These are phyloP conservation scores for Elaeis guineensis DNA, from an alignment of 176 grass and related monocot species.

Conservation along the genomic window DNA sequence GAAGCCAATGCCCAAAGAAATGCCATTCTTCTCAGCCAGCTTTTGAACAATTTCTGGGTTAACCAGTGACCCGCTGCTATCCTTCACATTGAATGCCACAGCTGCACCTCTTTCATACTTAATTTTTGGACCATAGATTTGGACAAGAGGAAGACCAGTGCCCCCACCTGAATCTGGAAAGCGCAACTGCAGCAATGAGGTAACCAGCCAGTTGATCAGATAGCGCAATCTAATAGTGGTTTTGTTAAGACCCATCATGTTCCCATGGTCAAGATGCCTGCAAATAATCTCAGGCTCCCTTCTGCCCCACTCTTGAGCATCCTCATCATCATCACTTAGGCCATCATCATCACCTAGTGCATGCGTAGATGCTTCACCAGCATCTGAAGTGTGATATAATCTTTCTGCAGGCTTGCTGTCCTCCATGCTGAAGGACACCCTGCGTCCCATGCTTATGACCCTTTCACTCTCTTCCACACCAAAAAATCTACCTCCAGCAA, in stretches of 20 bases:
- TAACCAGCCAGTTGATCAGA: constrained; percentile 96
- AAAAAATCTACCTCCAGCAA: constrained; percentile 61
- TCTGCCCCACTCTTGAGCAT: constrained; percentile 50
- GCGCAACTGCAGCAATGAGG: constrained; percentile 75
- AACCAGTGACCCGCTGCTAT: constrained; percentile 51
- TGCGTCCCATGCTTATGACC: constrained; percentile 56
- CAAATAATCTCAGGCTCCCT: constrained; percentile 83
- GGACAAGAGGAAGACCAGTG: constrained; percentile 52
- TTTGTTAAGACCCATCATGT: constrained; percentile 90
- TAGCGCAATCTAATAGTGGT: constrained; percentile 77
- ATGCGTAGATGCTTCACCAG: constrained; percentile 68
- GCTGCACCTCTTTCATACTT: constrained; percentile 98
- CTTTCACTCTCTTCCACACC: constrained; percentile 56
- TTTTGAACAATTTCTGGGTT: constrained; percentile 83
- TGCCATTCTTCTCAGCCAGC: constrained; percentile 78
- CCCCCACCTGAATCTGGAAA: constrained; percentile 67
- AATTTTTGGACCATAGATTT: constrained; percentile 95
- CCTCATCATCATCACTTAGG: constrained; percentile 64
- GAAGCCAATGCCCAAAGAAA: constrained; percentile 75
- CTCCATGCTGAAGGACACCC: constrained; percentile 80
- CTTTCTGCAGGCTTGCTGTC: constrained; percentile 43
- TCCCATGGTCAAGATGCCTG: constrained; percentile 91
- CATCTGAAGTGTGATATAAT: constrained; percentile 47
- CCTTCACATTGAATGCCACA: constrained; percentile 93
- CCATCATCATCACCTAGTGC: constrained; percentile 40